Evolutionary conservation across 257 asterid genomes (phyloP).

Genomic region (Knoxia roxburghii): DNA sequence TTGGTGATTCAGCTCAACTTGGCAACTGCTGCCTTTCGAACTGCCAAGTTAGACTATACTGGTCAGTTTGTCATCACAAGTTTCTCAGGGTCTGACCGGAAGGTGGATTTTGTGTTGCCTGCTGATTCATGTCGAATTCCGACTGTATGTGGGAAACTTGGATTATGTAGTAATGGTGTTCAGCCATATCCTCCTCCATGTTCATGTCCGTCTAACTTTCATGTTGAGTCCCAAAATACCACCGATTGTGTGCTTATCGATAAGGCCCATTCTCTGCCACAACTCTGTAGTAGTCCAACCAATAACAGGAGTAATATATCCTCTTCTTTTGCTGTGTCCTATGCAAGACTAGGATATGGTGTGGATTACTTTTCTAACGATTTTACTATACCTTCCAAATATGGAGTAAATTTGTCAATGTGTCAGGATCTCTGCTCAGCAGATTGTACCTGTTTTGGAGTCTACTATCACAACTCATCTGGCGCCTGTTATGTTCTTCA

Average conservation of each 20-base stretch:
- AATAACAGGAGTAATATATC: constrained; percentile 10
- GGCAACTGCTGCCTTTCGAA: constrained; percentile 35
- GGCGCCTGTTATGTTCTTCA: constrained; percentile 54
- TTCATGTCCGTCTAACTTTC: constrained; percentile 49
- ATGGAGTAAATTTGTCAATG: constrained; percentile 32
- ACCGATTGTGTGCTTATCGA: constrained; percentile 42
- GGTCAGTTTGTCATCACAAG: constrained; percentile 52
- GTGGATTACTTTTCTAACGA: constrained; percentile 64
- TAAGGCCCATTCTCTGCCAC: constrained; percentile 36
- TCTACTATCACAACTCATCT: constrained; percentile 49
- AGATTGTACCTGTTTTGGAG: constrained; percentile 59
- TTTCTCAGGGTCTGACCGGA: constrained; percentile 25
- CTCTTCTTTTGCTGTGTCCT: constrained; percentile 26
- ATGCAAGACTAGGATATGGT: constrained; percentile 39
- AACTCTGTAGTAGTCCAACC: constrained; percentile 49
- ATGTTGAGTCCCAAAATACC: constrained; percentile 20
- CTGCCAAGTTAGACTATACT: constrained; percentile 40
- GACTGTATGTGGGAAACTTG: constrained; percentile 42
- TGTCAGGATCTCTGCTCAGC: constrained; percentile 58
- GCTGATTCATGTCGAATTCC: constrained; percentile 46
- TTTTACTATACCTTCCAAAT: constrained; percentile 37
- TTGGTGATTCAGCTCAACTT: constrained; percentile 37
- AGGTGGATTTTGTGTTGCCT: constrained; percentile 41
- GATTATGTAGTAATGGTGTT: constrained; percentile 39
- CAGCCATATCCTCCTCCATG: constrained; percentile 35